Base-by-base conservation (phyloP, 2,329 filamentous ascomycete species). In the Laburnicola sp. region DNA sequence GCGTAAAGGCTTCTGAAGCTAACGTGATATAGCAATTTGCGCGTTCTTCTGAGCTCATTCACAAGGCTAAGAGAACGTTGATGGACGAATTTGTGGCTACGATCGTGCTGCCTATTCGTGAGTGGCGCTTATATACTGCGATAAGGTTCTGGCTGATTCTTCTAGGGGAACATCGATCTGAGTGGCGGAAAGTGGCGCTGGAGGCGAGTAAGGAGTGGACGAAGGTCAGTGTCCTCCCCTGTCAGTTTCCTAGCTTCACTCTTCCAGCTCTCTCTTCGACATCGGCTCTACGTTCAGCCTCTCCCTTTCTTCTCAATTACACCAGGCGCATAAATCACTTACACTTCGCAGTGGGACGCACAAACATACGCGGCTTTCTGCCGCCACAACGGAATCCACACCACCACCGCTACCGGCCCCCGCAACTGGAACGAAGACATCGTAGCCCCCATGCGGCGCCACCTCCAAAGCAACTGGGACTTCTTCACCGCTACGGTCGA, bases 121-220 rank as follows among this genome's bases (percentile, higher is more conserved):
- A 45, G 48, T 32, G 11, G 25, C 23, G 6, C 10, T 25, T 7
- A 16, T 4, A 21, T 28, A 23, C 6, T 22, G 16, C 16, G 16
- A 16, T 16, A 16, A 16, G 16, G 16, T 16, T 16, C 16, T 16
- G 16, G 16, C 39, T 48, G 35, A 35, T 27, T 31, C 2, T 3
- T 25, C 2, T 28, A 55, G 49, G 50, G 9, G 49, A 58, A 39
- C 40, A 56, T 34, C 55, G 53, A 25, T 35, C 41, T 2, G 55
- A 53, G 21, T 58, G 53, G 53, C 26, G 49, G 27, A 53, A 43
- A 4, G 45, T 53, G 1, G 53, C 55, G 2, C 26, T 51, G 2
- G 53, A 58, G n/a, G 25, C 40, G 7, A 58, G 50, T 39, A 53
- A 53, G 45, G 53, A 53, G 45, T 58, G 55, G 55, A 44, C 46